A percentile compares a stretch with the other conserved stretches of the same genome.
These are phyloP conservation scores for Claviceps sp. DNA, from an alignment of 2,329 filamentous ascomycete genomes.

Conservation along the genomic window DNA sequence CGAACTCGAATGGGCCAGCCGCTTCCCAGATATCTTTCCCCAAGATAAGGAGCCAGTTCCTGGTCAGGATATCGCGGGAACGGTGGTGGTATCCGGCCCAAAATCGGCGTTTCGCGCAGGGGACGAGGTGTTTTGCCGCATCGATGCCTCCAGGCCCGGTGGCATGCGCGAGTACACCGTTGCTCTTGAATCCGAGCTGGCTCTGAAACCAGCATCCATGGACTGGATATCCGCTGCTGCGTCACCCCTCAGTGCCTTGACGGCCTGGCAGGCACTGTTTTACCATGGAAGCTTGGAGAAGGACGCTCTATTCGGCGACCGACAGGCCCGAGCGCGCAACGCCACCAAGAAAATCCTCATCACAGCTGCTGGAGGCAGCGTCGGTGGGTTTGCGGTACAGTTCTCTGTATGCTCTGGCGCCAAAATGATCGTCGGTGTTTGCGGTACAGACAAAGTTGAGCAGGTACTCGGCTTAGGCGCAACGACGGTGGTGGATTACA, in stretches of 20 bases:
- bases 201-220: conserved; percentile 19
- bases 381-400: conserved; percentile 27
- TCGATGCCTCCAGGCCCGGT: conserved; percentile 14
- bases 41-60: conserved; percentile 16
- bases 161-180: conserved; percentile 21
- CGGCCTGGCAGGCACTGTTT: conserved; percentile 28
- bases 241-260: conserved; percentile 26
- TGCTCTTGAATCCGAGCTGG: conserved; percentile 18
- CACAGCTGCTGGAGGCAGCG: conserved; percentile 25
- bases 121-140: conserved; percentile 21
- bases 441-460: conserved; percentile 16
- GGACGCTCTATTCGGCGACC: conserved; percentile 15
- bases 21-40: conserved; percentile 11
- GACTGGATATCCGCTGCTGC: conserved; percentile 22
- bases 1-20: conserved; percentile 19
- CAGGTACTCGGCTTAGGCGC: conserved; percentile 20
- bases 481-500: conserved; percentile 24
- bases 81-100: conserved; percentile 19
- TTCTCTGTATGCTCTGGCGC: conserved; percentile 22
- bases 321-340: conserved; percentile 15
- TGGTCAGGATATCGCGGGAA: conserved; percentile 25
- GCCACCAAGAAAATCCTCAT: conserved; percentile 21
- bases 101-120: conserved; percentile 20
- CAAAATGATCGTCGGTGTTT: conserved; percentile 21
- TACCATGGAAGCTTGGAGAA: conserved; percentile 18